Base-by-base conservation (phyloP, 73 alveolate genomes). In the Symbiodinium pilosum region DNA sequence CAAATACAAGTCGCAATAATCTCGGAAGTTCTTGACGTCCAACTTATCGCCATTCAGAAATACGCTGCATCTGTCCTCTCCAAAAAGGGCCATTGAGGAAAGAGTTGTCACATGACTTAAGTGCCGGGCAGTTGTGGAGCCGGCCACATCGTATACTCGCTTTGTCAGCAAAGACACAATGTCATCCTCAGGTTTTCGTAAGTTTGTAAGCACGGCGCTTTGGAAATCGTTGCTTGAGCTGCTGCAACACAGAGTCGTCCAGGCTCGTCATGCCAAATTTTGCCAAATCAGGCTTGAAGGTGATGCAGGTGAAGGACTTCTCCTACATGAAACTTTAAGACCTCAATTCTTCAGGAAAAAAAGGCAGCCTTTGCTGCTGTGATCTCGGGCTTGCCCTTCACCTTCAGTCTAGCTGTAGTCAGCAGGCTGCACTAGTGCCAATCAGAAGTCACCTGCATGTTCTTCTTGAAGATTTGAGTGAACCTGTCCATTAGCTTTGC, bases 121-220 rank as follows among this genome's bases (percentile, higher is more conserved):
- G 36, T 21, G 54, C 30, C 11, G 32, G 73, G 42, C 95, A 41
- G 81, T 26, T 20, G 99, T 99, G 32, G 99, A 99, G 2, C 99
- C 99, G n/a, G 99, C 99, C 87, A 99, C 99, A 99, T 99, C 99
- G 87, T 99, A 99, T 43, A 99, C 99, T 94, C 99, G 99, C 99
- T 99, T 99, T 73, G 99, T 99, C 99, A 99, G 86, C 95, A 99
- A 99, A 41, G 99, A 99, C 30, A 99, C 99, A 32, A 99, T 99
- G 99, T 99, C 99, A 12, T 91, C 95, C 94, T 87, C 4, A n/a
- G 56, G 83, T 28, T 47, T 14, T 47, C 59, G 6, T 47, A 14
- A 14, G 21, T 14, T 47, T 14, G 6, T 47, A 14, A 14, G 21
- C 59, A 47, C 59, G 6, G 59, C 59, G 30, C 44, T 5, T 38